Base-by-base conservation (phyloP, 176 grass and related monocot species). In the Areca catechu region DNA sequence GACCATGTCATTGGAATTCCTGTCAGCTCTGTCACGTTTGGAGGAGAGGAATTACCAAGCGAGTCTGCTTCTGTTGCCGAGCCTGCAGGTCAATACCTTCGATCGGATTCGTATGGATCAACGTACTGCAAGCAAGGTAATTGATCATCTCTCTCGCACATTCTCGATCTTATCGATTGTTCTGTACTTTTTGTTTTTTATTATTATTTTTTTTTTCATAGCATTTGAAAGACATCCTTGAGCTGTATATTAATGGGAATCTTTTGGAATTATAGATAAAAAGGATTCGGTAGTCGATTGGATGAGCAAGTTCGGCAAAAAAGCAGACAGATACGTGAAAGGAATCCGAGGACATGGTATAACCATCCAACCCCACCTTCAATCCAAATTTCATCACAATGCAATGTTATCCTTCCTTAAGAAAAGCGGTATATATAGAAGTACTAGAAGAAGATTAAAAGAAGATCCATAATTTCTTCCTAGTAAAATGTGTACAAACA, bases 281-380 rank as follows among this genome's bases (percentile, higher is more conserved):
- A 67, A 62, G 29, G 20, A 66, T 22, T 50, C 58, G 3, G 14
- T 68, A 18, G 50, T 56, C 24, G 63, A 82, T 16, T 73, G 48
- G 73, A 70, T 54, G 66, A 83, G 47, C 69, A 81, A 74, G 23
- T 34, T 71, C 22, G 61, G 87, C 56, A 81, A 75, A 63, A 96
- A 85, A 55, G 86, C 77, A 16, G 83, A 79, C 23, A 85, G 24
- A 20, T 81, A 86, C 5, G 71, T 67, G 4, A 73, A 85, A 20
- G 87, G 88, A 22, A 78, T 98, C 69, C 72, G 77, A 62, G 84
- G 85, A 49, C 93, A 98, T 65, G 84, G 93, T 98, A n/a, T n/a
- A 89, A 67, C 22, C 16, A 60, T 49, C 4, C 7, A 28, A 43
- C 5, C 19, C 21, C 9, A 1, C 15, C 4, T 54, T 51, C 25